Base-by-base conservation (phyloP, 1,139 yeast genomes). In the Arxiozyma telluris region DNA sequence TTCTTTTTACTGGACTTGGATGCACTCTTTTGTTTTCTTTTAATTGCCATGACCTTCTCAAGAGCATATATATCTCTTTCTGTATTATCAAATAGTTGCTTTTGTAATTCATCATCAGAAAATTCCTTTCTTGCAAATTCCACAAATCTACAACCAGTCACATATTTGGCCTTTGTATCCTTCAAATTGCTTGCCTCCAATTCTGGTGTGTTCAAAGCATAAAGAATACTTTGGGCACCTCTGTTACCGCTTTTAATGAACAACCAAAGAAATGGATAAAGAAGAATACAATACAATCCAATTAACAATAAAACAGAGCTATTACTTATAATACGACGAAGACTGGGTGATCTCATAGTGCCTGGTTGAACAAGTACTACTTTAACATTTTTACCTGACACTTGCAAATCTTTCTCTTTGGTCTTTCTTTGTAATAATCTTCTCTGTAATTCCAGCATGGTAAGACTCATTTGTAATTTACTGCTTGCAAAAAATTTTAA, bases 341-440 rank as follows among this genome's bases (percentile, higher is more conserved):
- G 84, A 42, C 94, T 82, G 1, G 95, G 87, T 1, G 96, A 83
- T 62, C 98, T 78, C 84, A 88, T 87, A 50, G 91, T 62, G 0
- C 98, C 98, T 0, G 98, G 98, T 64, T 93, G 94, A 5, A 87
- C 95, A 56, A 88, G 62, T 56, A 84, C 78, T n/a, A 89, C 77
- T 51, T 84, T 78, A 20, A 88, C 82, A 63, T 86, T 87, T 38
- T 84, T 80, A 62, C 88, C 96, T 38, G 82, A 77, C 42, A 91
- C 75, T 62, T 81, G 82, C 4, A 65, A 64, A 46, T 75, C 76
- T 12, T 53, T 55, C 34, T 60, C 60, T 21, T 59, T 55, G 57
- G 73, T 74, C 17, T 53, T 49, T 44, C 71, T 69, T 56, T 75
- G 63, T 18, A 73, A 72, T 54, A 89, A 67, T 56, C 82, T 76